Percentiles rank a stretch among this genome's conserved stretches.
Evolutionary conservation across 805 yeast species (phyloP).

Genomic region (Komagataella ulmi): DNA sequence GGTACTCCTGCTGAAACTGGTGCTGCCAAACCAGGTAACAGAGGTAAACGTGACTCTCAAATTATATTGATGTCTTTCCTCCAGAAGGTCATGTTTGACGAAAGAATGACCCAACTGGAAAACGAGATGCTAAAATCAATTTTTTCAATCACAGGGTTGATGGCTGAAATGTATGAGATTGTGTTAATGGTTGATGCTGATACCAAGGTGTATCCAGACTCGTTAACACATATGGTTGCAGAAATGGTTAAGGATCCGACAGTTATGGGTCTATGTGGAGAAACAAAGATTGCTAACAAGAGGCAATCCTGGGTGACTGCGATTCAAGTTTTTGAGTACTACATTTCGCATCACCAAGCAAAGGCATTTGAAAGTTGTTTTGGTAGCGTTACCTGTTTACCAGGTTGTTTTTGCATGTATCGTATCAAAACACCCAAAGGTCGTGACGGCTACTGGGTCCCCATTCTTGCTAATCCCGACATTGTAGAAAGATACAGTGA

Average conservation of each 20-base stretch:
- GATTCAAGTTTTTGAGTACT: slow-evolving; percentile 88
- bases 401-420: slow-evolving; percentile 91
- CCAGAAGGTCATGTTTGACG: slow-evolving; percentile 80
- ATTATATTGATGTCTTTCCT: slow-evolving; percentile 81
- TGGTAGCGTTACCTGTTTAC: slow-evolving; percentile 90
- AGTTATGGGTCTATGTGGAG: slow-evolving; percentile 92
- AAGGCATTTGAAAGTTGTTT: slow-evolving; percentile 92
- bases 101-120: slow-evolving; percentile 87
- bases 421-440: slow-evolving; percentile 87
- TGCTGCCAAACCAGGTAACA: slow-evolving; percentile 73
- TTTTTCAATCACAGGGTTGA: slow-evolving; percentile 75
- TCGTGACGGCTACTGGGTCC: slow-evolving; percentile 75
- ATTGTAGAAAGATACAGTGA: slow-evolving; percentile 87
- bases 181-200: slow-evolving; percentile 93
- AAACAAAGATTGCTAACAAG: slow-evolving; percentile 82
- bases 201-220: slow-evolving; percentile 78
- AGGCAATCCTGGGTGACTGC: slow-evolving; percentile 79
- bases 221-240: slow-evolving; percentile 80
- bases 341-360: slow-evolving; percentile 86
- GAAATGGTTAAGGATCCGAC: slow-evolving; percentile 78
- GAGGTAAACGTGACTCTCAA: slow-evolving; percentile 95
- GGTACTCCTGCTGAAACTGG: slow-evolving; percentile 75
- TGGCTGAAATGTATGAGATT: slow-evolving; percentile 72
- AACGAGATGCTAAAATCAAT: slow-evolving; percentile 62
- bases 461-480: slow-evolving; percentile 84